Conservation (phyloP, 176 grass and related monocot species). For the Avena insularis region DNA sequence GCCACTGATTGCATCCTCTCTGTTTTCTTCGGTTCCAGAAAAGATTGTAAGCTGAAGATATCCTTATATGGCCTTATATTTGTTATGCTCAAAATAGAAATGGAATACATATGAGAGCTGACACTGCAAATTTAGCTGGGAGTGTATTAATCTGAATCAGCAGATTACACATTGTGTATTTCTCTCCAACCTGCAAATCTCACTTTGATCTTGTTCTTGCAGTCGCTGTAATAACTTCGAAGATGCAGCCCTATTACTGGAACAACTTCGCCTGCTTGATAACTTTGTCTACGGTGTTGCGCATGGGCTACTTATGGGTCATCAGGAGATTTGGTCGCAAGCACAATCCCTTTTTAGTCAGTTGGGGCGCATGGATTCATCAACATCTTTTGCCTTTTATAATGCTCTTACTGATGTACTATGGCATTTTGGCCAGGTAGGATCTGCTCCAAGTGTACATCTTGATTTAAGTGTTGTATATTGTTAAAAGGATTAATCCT, state of each 20-base stretch:
- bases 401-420: conserved; percentile 99
- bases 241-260: conserved; percentile 94
- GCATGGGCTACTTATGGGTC: conserved; percentile 88
- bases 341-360: conserved; percentile 78
- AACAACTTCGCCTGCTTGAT: conserved; percentile 96
- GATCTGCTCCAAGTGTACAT: conserved; percentile 28
- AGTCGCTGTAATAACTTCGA: conserved; percentile 94
- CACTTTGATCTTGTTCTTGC: conserved; percentile 50
- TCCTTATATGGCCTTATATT: conserved; percentile 7
- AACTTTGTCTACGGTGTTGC: conserved; percentile 92
- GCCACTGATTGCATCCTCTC: neutral
- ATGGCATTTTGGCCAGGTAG: conserved; percentile 99
- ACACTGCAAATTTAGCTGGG: conserved; percentile 1
- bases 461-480: conserved; percentile 6
- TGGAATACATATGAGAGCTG: neutral
- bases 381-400: conserved; percentile 98
- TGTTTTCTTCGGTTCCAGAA: conserved; percentile 1
- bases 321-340: conserved; percentile 78
- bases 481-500: conserved; percentile 25
- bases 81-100: conserved; percentile 16
- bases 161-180: conserved; percentile 22
- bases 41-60: conserved; percentile 11
- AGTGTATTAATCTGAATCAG: neutral
- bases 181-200: neutral
- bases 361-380: conserved; percentile 77